Evolutionary conservation across 1,284 basidiomycete species (phyloP).

Genomic region (Moesziomyces globuligerus): DNA sequence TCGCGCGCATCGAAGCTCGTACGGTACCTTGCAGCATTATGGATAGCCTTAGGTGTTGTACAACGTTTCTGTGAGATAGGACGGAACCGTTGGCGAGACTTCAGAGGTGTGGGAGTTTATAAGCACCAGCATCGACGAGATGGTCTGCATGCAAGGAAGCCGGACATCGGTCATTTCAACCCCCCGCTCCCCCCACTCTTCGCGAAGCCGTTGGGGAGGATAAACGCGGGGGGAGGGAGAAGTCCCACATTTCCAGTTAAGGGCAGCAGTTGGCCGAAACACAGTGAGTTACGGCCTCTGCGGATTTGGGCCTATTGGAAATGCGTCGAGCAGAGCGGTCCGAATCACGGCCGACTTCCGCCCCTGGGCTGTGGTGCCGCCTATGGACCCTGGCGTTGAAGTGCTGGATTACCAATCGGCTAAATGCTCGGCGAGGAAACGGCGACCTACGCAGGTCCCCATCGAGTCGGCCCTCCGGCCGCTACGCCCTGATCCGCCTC

Average conservation of each 20-base stretch:
- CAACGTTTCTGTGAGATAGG: neutral
- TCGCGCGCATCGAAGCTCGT: conserved; percentile 21
- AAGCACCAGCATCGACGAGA: too few species aligned
- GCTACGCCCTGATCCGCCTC: too few species aligned
- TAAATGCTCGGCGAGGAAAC: conserved; percentile 1
- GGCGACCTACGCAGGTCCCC: neutral
- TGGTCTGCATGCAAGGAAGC: neutral
- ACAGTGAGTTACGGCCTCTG: neutral
- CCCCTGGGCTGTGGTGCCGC: too few species aligned
- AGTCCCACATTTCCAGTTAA: too few species aligned
- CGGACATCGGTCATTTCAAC: conserved; percentile 1
- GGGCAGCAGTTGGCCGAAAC: neutral
- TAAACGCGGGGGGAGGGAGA: conserved; percentile 4
- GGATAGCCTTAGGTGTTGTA: neutral
- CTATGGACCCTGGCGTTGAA: too few species aligned
- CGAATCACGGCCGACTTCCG: neutral
- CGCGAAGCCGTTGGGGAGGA: neutral
- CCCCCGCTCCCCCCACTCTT: neutral
- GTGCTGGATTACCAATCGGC: neutral
- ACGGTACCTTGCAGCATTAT: conserved; percentile 22
- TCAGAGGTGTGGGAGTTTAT: too few species aligned
- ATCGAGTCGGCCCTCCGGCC: neutral
- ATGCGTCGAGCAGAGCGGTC: conserved; percentile 10
- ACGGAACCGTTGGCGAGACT: too few species aligned
- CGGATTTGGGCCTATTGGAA: conserved; percentile 1